Base-by-base conservation (phyloP, 306 rosid species). In the Cyclanthera cordifolia region DNA sequence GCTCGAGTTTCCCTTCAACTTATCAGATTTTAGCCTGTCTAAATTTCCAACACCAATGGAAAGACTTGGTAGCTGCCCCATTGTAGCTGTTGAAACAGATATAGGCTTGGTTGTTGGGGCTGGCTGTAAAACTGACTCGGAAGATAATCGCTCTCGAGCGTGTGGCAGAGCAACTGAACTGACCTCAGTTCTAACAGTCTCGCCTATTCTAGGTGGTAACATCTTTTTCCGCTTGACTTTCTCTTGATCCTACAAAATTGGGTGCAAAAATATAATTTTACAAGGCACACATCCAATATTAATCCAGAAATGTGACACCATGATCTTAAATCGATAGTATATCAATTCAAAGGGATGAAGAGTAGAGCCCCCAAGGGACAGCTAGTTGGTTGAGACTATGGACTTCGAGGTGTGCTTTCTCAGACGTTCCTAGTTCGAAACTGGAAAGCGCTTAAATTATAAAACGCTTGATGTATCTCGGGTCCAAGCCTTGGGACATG, bases 141-240 rank as follows among this genome's bases (percentile, higher is more conserved):
- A 56, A 54, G 83, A 66, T 73, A 75, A 21, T 72, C 78, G 85
- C 79, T 90, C 97, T 43, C 87, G 82, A 13, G 14, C 25, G 41
- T 81, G 95, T 55, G 87, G 90, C 73, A 81, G 86, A 58, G 77
- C 25, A 73, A 59, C 61, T 66, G 91, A 70, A 75, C 75, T 75
- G 17, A 59, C 54, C 53, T 88, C 95, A 49, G 69, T 80, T 75
- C 71, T 82, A 78, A 81, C 78, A 0, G 75, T 69, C 76, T 86
- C 97, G 51, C 86, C 97, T 69, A 66, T 70, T 88, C 64, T 81
- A 27, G 88, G 71, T 68, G 72, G 76, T 84, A 85, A 71, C 81
- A 84, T 77, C 78, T 83, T 94, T 79, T 82, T 90, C 88, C 88
- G 88, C 85, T 73, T 90, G 1, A 94, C 65, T 81, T 85, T 90